phyloP scores from a whole-genome alignment of 23 red algal species.

The Chondrus crispus region DNA sequence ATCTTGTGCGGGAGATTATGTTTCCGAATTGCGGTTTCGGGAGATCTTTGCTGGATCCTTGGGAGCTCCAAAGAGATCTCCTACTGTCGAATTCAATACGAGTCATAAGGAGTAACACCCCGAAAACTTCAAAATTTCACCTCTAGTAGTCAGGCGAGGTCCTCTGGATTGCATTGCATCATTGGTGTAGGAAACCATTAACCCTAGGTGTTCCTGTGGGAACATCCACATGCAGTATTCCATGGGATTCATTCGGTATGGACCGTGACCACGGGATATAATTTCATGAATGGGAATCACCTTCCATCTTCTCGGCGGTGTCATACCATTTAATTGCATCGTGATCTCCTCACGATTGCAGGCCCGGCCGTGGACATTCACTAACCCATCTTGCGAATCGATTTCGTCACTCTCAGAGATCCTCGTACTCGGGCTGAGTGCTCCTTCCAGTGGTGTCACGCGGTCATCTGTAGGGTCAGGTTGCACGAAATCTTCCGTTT shows the following conservation, averaged over 20 bases:
- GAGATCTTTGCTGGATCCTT: not conserved
- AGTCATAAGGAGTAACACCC: not conserved
- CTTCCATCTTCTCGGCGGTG: not conserved
- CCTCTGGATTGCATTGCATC: not conserved
- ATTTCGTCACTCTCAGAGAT: not conserved
- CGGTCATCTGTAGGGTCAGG: not conserved
- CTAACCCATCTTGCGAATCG: not conserved
- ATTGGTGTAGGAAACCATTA: not conserved
- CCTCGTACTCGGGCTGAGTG: not conserved
- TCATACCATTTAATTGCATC: not conserved
- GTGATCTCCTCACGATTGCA: not conserved
- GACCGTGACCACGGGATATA: not conserved
- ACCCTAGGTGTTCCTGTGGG: not conserved
- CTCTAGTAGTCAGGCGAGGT: not conserved
- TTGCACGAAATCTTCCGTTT: too few relatives aligned
- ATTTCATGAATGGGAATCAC: not conserved
- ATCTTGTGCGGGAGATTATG: not conserved
- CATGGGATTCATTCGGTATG: not conserved
- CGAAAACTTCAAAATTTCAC: not conserved
- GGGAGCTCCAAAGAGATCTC: not conserved
- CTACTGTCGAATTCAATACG: not conserved
- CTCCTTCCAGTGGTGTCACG: not conserved
- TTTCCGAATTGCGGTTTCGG: not conserved
- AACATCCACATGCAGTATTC: conserved; percentile 2
- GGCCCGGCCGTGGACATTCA: not conserved